A percentile compares a stretch with the other conserved stretches of the same genome.
Evolutionary conservation across 768 basidiomycete genomes (phyloP).

Genomic region (Xanthoconium stramineum): DNA sequence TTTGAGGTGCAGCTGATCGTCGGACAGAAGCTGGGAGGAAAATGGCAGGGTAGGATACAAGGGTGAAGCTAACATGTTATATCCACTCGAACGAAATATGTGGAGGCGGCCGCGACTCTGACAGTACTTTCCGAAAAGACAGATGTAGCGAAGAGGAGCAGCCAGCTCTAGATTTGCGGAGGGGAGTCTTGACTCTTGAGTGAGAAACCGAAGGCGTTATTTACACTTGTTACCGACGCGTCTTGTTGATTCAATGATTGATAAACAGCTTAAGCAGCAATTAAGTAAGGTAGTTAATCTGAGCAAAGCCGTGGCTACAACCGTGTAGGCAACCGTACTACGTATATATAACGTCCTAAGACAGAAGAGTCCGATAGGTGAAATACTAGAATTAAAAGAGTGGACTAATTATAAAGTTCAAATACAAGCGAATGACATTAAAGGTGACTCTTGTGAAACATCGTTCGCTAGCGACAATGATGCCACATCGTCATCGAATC

Average conservation of each 20-base stretch:
- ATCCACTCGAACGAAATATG: constrained; percentile 8
- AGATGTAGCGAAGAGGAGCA: constrained; percentile 10
- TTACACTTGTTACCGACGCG: constrained; percentile 26
- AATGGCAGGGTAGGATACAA: constrained; percentile 54
- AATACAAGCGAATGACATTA: not conserved
- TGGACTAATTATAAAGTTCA: not conserved
- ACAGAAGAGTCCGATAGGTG: not conserved
- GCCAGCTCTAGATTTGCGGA: constrained; percentile 10
- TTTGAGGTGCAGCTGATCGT: constrained; percentile 54
- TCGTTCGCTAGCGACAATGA: constrained; percentile 5
- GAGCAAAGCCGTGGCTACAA: too few relatives aligned
- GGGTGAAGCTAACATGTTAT: constrained; percentile 66
- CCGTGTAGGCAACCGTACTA: too few relatives aligned
- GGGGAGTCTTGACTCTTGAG: too few relatives aligned
- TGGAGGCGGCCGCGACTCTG: constrained; percentile 1
- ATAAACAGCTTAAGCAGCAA: too few relatives aligned
- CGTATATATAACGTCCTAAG: too few relatives aligned
- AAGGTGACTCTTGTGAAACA: constrained; percentile 10
- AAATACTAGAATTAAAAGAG: constrained; percentile 6
- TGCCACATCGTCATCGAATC: constrained; percentile 7
- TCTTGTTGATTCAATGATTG: constrained; percentile 5
- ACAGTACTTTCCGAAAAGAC: not conserved
- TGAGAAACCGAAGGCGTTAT: constrained; percentile 21
- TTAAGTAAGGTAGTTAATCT: too few relatives aligned
- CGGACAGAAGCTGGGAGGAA: constrained; percentile 45